phyloP scores from a whole-genome alignment of 164 flowering plant species.

The Echeveria elegans region DNA sequence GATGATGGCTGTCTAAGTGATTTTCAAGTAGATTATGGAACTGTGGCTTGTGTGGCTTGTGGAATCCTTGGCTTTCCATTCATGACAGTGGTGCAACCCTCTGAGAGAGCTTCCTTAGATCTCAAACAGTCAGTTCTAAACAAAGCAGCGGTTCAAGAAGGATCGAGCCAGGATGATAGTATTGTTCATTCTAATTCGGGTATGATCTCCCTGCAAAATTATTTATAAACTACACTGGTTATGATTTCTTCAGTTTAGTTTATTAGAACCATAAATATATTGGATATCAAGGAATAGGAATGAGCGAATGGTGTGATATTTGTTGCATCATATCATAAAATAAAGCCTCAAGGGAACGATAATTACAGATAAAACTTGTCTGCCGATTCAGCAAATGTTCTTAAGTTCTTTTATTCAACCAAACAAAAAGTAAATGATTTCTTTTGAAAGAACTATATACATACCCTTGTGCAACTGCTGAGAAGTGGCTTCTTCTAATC shows the following conservation, averaged over 20 bases:
- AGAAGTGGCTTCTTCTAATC: background rate
- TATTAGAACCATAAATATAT: background rate
- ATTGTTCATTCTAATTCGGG: constrained; percentile 30
- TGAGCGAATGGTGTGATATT: too few species aligned
- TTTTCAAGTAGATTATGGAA: constrained; percentile 83
- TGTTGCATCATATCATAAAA: too few species aligned
- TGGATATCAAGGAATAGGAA: background rate
- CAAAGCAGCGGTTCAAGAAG: constrained; percentile 10
- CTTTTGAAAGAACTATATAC: background rate
- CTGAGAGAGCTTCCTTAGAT: constrained; percentile 36
- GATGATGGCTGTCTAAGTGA: constrained; percentile 68
- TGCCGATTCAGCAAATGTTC: background rate
- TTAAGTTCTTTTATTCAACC: background rate
- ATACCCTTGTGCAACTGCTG: background rate
- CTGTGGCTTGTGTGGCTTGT: constrained; percentile 91
- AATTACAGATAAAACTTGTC: background rate
- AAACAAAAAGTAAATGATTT: background rate
- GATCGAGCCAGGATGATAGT: constrained; percentile 12
- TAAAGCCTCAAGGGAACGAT: background rate
- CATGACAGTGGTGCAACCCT: constrained; percentile 85
- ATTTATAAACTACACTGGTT: background rate
- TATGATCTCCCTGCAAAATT: constrained; percentile 11
- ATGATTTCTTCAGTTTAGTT: background rate
- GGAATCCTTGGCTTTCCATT: constrained; percentile 97
- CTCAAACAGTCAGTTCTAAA: constrained; percentile 19